Evolutionary conservation across 1,284 basidiomycete species (phyloP), one percentile per base, ranked within the genome.

Genomic region (Agaricales sp.): DNA sequence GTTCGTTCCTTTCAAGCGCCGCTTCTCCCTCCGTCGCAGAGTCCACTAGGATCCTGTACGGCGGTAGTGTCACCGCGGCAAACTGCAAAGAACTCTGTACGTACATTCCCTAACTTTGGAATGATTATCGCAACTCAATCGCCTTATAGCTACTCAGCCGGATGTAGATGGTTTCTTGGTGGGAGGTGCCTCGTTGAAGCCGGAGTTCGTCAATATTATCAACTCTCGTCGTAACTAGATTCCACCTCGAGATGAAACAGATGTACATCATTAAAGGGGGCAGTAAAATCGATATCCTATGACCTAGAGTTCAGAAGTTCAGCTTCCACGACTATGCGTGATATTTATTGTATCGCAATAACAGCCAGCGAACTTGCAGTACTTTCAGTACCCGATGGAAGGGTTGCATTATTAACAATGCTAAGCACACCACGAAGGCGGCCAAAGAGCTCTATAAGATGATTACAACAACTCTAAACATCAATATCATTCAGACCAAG

Each of bases 121-220:
- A 23, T 45, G 25, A 45, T 20, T 43, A 47, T 48, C 22, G 35
- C 24, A 52, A 37, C 49, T 22, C 25, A 26, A 22, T 52, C 41
- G 37, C 19, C 12, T 4, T 48, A 37, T 53, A 93, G 90, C 81
- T 45, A 65, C 63, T 2, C 85, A 90, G 62, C 70, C 73, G 8
- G 94, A 98, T 66, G 87, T 99, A 51, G 94, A 98, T 66, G 95
- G 95, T n/a, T 98, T 98, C 86, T 82, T 99, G 55, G 96, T 99
- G 35, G 96, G 96, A 38, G 95, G 95, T 23, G 95, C 96, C 30
- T 95, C 92, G 38, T 78, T 99, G 67, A 99, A 99, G 74, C 94
- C 95, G 53, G 94, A 97, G 68, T 95, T 97, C 59, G 81, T 87
- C 51, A 74, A 97, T 54, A 97, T 98, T 64, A 81, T 93, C 77